phyloP scores from a whole-genome alignment of 2,329 filamentous ascomycete species.

The Calonectria henricotiae region DNA sequence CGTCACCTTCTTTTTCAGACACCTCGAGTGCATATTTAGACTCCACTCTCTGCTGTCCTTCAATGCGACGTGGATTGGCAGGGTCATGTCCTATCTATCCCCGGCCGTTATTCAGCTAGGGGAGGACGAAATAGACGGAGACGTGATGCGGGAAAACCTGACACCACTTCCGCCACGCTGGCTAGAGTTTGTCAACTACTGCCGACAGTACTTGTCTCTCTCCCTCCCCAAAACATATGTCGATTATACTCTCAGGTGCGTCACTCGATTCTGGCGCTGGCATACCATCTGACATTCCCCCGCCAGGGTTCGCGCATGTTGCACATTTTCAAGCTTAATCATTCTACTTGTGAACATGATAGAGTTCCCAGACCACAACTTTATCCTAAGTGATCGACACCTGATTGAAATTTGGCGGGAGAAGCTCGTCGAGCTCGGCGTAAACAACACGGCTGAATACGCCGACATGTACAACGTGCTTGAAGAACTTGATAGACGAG shows the following conservation, averaged over 20 bases:
- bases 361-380: conserved; percentile 42
- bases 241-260: conserved; percentile 44
- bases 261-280: accelerated
- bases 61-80: conserved; percentile 42
- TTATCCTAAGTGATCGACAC: conserved; percentile 19
- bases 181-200: conserved; percentile 42
- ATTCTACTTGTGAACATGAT: conserved; percentile 47
- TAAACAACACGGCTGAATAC: conserved; percentile 18
- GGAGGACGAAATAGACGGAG: conserved; percentile 31
- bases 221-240: conserved; percentile 24
- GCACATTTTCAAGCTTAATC: conserved; percentile 42
- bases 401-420: conserved; percentile 38
- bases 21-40: conserved; percentile 43
- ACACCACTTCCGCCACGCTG: conserved; percentile 42
- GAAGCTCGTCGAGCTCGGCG: conserved; percentile 15
- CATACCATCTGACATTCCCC: neutral
- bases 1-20: conserved; percentile 40
- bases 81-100: conserved; percentile 40
- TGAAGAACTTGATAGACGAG: conserved; percentile 39
- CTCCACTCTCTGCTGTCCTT: conserved; percentile 44
- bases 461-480: conserved; percentile 36
- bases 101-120: conserved; percentile 42
- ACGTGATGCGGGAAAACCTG: conserved; percentile 35
- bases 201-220: conserved; percentile 40
- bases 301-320: conserved; percentile 43